phyloP scores from a whole-genome alignment of 148 eudicot genomes.

The Vaccinium myrtillus region DNA sequence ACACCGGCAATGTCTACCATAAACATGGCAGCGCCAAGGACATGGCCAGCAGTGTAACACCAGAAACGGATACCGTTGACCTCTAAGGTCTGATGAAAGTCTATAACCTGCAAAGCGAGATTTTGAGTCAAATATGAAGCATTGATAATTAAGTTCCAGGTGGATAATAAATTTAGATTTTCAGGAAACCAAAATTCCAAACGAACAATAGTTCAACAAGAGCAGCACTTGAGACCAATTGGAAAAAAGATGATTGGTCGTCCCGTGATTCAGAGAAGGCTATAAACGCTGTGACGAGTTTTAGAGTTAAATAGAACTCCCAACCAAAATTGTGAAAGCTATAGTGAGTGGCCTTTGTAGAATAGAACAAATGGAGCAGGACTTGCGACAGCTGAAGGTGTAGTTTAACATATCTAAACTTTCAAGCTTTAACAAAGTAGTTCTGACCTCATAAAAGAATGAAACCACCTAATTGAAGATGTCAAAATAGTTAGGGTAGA shows the following conservation, averaged over 20 bases:
- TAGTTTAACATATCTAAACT: neutral
- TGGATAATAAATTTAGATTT: neutral
- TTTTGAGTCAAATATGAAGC: conserved; percentile 6
- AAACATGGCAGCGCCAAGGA: conserved; percentile 99
- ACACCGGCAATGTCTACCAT: conserved; percentile 99
- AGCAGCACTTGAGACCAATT: neutral
- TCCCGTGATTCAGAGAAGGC: neutral
- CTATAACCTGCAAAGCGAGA: conserved; percentile 62
- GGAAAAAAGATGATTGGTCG: neutral
- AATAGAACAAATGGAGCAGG: neutral
- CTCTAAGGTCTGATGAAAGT: conserved; percentile 93
- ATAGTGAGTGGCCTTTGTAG: neutral
- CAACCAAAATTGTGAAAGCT: neutral
- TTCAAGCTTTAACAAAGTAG: neutral
- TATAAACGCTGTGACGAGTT: neutral
- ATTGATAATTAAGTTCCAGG: neutral
- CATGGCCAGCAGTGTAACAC: conserved; percentile 98
- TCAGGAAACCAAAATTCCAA: neutral
- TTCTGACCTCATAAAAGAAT: neutral
- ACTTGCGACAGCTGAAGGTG: neutral
- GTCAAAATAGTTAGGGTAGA: conserved; percentile 5
- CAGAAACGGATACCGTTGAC: conserved; percentile 98
- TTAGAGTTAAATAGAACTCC: neutral
- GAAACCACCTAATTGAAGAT: neutral
- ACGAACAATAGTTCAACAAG: neutral